These are phyloP conservation scores for Aureobasidium melanogenum DNA, from an alignment of 2,329 filamentous ascomycete genomes.

Conservation along the genomic window DNA sequence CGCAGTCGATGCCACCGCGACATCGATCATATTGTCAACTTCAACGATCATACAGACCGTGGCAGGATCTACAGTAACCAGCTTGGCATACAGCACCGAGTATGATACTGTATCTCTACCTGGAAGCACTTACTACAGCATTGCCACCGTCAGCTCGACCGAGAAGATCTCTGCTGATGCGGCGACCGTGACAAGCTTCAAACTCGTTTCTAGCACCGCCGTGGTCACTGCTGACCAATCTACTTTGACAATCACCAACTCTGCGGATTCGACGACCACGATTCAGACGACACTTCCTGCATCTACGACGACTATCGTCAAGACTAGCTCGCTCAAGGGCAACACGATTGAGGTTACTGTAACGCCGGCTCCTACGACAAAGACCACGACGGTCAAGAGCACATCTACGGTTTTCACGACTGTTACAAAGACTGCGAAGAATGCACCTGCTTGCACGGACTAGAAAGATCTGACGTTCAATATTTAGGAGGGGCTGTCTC, in stretches of 20 bases:
- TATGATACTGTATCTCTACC: slow-evolving; percentile 5
- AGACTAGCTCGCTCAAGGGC: slow-evolving; percentile 13
- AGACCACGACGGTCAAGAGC: slow-evolving; percentile 16
- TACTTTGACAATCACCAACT: slow-evolving; percentile 12
- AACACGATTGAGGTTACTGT: slow-evolving; percentile 12
- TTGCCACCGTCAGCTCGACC: slow-evolving; percentile 13
- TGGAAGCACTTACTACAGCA: slow-evolving; percentile 16
- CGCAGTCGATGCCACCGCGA: slow-evolving; percentile 17
- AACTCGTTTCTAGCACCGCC: slow-evolving; percentile 15
- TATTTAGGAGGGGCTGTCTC: neutral
- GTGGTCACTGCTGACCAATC: slow-evolving; percentile 9
- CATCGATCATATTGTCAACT: slow-evolving; percentile 12
- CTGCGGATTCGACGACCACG: slow-evolving; percentile 17
- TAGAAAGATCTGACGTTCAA: neutral
- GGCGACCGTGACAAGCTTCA: slow-evolving; percentile 14
- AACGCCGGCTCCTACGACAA: slow-evolving; percentile 13
- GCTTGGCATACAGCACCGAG: slow-evolving; percentile 6
- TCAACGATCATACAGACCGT: slow-evolving; percentile 5
- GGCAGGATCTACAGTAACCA: slow-evolving; percentile 8
- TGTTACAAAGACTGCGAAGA: slow-evolving; percentile 17
- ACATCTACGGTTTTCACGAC: slow-evolving; percentile 16
- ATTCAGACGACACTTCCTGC: slow-evolving; percentile 19
- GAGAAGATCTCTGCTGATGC: neutral
- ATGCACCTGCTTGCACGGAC: slow-evolving; percentile 15
- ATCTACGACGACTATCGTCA: slow-evolving; percentile 13